These are phyloP conservation scores for Apiospora phragmitis DNA, from an alignment of 2,329 filamentous ascomycete genomes.

Conservation along the genomic window DNA sequence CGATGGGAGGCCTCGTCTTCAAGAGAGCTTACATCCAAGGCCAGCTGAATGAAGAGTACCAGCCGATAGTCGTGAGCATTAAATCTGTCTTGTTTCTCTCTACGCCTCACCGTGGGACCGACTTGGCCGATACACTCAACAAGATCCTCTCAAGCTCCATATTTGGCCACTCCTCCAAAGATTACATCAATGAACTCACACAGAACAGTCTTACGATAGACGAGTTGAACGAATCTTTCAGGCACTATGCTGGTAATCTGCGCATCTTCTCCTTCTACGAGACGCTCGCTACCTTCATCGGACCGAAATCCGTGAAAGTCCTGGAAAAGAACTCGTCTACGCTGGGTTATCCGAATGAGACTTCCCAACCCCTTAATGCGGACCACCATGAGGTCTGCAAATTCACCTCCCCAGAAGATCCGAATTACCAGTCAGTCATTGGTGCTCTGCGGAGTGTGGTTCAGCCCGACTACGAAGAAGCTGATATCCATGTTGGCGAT, in stretches of 20 bases:
- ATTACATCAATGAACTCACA: slow-evolving; percentile 27
- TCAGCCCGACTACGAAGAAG: neutral
- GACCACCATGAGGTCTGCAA: slow-evolving; percentile 35
- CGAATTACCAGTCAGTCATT: slow-evolving; percentile 21
- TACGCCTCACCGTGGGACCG: slow-evolving; percentile 36
- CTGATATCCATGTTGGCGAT: neutral
- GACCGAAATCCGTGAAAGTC: slow-evolving; percentile 24
- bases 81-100: slow-evolving; percentile 35
- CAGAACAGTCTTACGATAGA: slow-evolving; percentile 23
- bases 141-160: slow-evolving; percentile 23
- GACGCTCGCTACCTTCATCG: slow-evolving; percentile 28
- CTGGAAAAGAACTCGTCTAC: slow-evolving; percentile 35
- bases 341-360: slow-evolving; percentile 29
- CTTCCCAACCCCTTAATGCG: slow-evolving; percentile 26
- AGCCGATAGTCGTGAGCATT: slow-evolving; percentile 19
- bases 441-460: neutral
- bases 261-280: slow-evolving; percentile 37
- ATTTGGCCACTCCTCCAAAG: slow-evolving; percentile 17
- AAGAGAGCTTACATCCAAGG: slow-evolving; percentile 33
- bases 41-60: slow-evolving; percentile 18
- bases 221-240: slow-evolving; percentile 36
- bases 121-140: slow-evolving; percentile 28
- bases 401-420: slow-evolving; percentile 27
- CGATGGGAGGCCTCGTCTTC: slow-evolving; percentile 34
- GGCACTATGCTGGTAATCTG: slow-evolving; percentile 24